Evolutionary conservation across 345 rosid genomes (phyloP).

Genomic region (Nasturtium officinale): DNA sequence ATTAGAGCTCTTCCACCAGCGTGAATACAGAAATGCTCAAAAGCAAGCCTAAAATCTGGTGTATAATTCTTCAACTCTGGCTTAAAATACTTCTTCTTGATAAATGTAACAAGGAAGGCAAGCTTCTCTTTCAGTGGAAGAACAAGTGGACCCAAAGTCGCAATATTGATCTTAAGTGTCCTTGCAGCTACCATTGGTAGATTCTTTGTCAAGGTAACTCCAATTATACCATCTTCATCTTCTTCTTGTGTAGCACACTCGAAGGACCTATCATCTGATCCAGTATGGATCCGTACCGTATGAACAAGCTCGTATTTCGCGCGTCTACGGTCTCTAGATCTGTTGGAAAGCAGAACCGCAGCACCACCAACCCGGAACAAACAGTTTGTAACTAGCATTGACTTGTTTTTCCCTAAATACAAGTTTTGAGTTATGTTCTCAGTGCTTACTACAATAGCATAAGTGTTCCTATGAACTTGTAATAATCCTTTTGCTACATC

Average conservation of each 20-base stretch:
- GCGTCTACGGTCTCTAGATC: conserved; percentile 40
- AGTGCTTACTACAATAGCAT: conserved; percentile 63
- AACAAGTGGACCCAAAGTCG: conserved; percentile 63
- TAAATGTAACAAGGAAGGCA: conserved; percentile 46
- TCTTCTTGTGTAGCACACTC: conserved; percentile 60
- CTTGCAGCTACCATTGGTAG: conserved; percentile 65
- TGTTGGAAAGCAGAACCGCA: conserved; percentile 61
- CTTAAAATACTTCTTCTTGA: conserved; percentile 53
- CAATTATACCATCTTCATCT: conserved; percentile 51
- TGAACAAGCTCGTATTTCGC: conserved; percentile 64
- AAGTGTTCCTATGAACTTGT: conserved; percentile 55
- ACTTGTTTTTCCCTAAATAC: conserved; percentile 56
- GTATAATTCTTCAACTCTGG: conserved; percentile 53
- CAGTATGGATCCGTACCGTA: conserved; percentile 61
- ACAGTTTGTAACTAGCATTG: conserved; percentile 65
- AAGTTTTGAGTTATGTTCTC: conserved; percentile 56
- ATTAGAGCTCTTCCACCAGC: conserved; percentile 70
- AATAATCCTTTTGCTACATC: conserved; percentile 52
- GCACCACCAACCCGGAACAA: conserved; percentile 63
- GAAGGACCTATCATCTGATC: conserved; percentile 59
- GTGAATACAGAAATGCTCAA: conserved; percentile 78
- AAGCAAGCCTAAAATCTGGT: conserved; percentile 70
- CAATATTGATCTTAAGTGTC: conserved; percentile 63
- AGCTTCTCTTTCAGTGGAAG: conserved; percentile 69
- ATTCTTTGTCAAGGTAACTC: conserved; percentile 66